A percentile compares a stretch with the other conserved stretches of the same genome.
Evolutionary conservation across 495 filamentous ascomycete species (phyloP).

Genomic region (Daldinia childiae): DNA sequence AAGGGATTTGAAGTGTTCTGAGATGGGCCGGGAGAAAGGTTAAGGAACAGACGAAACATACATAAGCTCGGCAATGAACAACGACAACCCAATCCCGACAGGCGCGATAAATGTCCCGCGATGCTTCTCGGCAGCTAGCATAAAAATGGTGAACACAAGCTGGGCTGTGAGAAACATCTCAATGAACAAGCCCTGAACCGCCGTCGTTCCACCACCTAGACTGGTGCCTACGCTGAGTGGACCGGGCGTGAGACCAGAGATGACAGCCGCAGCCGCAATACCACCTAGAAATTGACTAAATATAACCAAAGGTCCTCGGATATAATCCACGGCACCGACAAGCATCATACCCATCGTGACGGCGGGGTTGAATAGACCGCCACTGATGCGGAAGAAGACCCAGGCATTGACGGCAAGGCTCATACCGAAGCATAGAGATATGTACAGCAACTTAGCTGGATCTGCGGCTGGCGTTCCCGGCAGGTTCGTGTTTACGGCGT

Average conservation of each 20-base stretch:
- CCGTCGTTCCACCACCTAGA: slow-evolving; percentile 64
- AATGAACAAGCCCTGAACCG: slow-evolving; percentile 74
- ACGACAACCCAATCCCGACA: slow-evolving; percentile 75
- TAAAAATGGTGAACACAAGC: slow-evolving; percentile 81
- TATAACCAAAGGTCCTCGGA: slow-evolving; percentile 62
- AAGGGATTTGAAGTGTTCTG: not conserved
- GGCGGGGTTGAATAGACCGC: slow-evolving; percentile 84
- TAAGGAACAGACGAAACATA: slow-evolving; percentile 38
- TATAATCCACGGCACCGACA: slow-evolving; percentile 62
- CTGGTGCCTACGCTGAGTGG: slow-evolving; percentile 68
- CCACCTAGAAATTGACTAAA: slow-evolving; percentile 65
- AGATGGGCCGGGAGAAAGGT: not conserved
- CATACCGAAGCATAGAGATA: slow-evolving; percentile 76
- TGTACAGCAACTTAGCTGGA: slow-evolving; percentile 68
- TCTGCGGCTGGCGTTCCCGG: slow-evolving; percentile 46
- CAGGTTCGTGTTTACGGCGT: slow-evolving; percentile 68
- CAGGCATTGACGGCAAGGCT: slow-evolving; percentile 82
- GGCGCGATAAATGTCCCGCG: slow-evolving; percentile 81
- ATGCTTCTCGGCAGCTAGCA: slow-evolving; percentile 85
- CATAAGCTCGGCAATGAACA: slow-evolving; percentile 76
- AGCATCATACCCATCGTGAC: slow-evolving; percentile 66
- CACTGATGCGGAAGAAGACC: slow-evolving; percentile 84
- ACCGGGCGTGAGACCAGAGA: slow-evolving; percentile 70
- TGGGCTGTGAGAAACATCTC: slow-evolving; percentile 83
- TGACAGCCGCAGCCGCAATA: slow-evolving; percentile 67